Percentiles rank a stretch among this genome's conserved stretches.
phyloP scores from a whole-genome alignment of 164 flowering plant genomes.

The Aristolochia contorta region DNA sequence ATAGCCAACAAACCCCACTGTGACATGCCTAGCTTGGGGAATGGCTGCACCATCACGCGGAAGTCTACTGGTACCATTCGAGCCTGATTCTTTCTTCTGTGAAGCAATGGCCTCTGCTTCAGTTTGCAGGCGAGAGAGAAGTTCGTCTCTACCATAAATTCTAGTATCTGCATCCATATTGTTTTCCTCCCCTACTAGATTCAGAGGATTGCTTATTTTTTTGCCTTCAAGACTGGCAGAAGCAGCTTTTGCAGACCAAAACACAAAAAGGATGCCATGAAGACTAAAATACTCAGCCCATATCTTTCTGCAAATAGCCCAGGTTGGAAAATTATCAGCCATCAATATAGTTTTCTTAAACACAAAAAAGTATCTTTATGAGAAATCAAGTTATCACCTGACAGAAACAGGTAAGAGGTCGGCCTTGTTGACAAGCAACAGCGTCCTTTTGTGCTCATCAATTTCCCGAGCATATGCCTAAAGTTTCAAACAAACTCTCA shows the following conservation, averaged over 20 bases:
- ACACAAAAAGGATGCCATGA: conserved; percentile 58
- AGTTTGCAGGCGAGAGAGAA: conserved; percentile 63
- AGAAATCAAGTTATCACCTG: conserved; percentile 30
- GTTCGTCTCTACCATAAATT: conserved; percentile 78
- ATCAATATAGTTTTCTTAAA: too few species aligned
- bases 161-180: conserved; percentile 36
- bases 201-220: conserved; percentile 19
- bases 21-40: conserved; percentile 30
- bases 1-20: conserved; percentile 92
- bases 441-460: conserved; percentile 68
- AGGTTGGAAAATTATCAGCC: too few species aligned
- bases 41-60: conserved; percentile 9
- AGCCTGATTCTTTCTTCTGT: conserved; percentile 16
- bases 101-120: conserved; percentile 80
- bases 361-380: too few species aligned
- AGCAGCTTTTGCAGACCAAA: conserved; percentile 99
- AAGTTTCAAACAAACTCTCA: background rate
- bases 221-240: conserved; percentile 68
- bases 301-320: conserved; percentile 35
- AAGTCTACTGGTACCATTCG: background rate
- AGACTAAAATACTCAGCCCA: conserved; percentile 77
- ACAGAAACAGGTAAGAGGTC: conserved; percentile 74
- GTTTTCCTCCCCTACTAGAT: conserved; percentile 15
- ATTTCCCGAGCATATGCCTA: conserved; percentile 81
- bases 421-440: conserved; percentile 91